Base-by-base conservation (phyloP, 148 eudicot species). In the Rhododendron molle region DNA sequence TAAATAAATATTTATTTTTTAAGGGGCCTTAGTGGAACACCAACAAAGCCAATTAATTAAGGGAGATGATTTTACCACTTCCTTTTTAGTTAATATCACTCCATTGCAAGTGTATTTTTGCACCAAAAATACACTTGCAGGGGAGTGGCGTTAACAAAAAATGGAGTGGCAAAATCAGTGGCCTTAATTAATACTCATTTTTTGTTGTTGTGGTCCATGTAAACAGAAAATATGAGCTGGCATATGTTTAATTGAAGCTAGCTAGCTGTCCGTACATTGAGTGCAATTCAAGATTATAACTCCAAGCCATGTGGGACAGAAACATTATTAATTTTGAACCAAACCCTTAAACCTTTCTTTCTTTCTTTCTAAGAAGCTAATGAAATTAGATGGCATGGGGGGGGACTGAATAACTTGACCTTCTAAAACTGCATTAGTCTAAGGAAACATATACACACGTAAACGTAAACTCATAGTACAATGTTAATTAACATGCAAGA, bases 401-500 rank as follows among this genome's bases (percentile, higher is more conserved):
- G 26, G 34, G 74, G 74, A 30, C 20, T 32, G 5, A 30, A 71
- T 32, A 71, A 71, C 76, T 71, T 32, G 0, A 32, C 14, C 40
- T 30, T 14, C 40, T 32, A 71, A 71, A 71, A 71, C 32, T 65
- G 72, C 32, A 71, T 3, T 30, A 28, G 18, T 71, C 38, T 71
- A 71, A 71, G 76, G 76, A 28, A 71, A 32, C 30, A 71, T 32
- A 30, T 1, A 71, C 6, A 30, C 26, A 67, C 36, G 30, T 15
- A 13, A 4, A 67, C 36, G 30, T 15, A 13, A 4, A 14, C 38
- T 28, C 14, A 32, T 5, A 5, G 44, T 6, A n/a, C 30, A 71
- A 30, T 2, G 32, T 65, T 26, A 65, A 71, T 71, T 88, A 81
- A 76, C 83, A 88, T 65, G 74, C 72, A 88, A 85, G 90, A 72